A percentile compares a stretch with the other conserved stretches of the same genome.
phyloP scores from a whole-genome alignment of 345 rosid species.

The Diplotaxis tenuifolia region DNA sequence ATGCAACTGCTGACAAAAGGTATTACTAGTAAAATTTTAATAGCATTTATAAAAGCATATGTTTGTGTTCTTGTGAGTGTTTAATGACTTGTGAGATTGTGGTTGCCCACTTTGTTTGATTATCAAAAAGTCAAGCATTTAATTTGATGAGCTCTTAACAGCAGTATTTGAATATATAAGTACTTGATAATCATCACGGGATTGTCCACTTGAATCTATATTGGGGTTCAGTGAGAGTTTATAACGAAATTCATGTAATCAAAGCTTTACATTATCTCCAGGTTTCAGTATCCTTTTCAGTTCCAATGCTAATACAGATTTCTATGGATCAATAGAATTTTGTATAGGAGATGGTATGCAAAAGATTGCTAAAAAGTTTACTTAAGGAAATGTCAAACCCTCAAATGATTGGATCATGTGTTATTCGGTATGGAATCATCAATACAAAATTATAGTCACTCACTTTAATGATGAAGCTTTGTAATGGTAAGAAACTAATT shows the following conservation, averaged over 20 bases:
- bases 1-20: conserved; percentile 16
- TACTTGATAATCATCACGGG: conserved; percentile 17
- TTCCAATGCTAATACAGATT: not conserved
- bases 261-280: not conserved
- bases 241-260: not conserved
- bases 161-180: conserved; percentile 1
- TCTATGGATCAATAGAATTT: not conserved
- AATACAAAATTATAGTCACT: conserved; percentile 1
- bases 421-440: conserved; percentile 1
- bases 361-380: not conserved
- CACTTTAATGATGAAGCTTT: conserved; percentile 24
- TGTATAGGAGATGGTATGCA: not conserved
- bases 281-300: not conserved
- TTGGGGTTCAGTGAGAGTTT: not conserved
- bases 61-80: conserved; percentile 22
- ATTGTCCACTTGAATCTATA: not conserved
- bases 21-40: conserved; percentile 3
- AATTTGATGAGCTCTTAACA: conserved; percentile 19
- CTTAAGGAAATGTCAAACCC: conserved; percentile 24
- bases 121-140: conserved; percentile 30
- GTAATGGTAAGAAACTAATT: conserved; percentile 8
- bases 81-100: conserved; percentile 21
- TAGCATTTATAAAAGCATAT: conserved; percentile 7
- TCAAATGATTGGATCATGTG: conserved; percentile 32
- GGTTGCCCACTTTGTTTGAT: conserved; percentile 22